Conservation (phyloP, 306 rosid species). For the Urtica urens region DNA sequence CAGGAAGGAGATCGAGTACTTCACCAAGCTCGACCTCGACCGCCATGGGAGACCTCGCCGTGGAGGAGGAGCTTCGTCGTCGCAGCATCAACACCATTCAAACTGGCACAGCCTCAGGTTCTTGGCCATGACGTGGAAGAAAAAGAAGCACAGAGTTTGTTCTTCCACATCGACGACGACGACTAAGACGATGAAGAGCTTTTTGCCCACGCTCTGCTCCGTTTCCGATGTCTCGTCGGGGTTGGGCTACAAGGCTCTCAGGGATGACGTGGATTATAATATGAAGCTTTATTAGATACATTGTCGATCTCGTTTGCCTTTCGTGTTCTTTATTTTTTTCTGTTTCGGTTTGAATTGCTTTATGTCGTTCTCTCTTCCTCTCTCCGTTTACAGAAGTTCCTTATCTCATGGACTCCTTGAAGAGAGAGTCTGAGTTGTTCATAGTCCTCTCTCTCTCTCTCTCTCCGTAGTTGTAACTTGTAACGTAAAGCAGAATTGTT, state of each 20-base stretch:
- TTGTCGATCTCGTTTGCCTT: background rate
- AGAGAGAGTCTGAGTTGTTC: background rate
- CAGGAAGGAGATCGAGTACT: slow-evolving; percentile 64
- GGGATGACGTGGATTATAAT: slow-evolving; percentile 31
- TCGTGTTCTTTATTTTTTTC: background rate
- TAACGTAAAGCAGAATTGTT: too few species aligned
- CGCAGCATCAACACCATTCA: slow-evolving; percentile 7
- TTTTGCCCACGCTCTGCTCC: slow-evolving; percentile 40
- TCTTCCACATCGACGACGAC: too few species aligned
- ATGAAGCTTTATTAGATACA: slow-evolving; percentile 20
- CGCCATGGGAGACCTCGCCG: slow-evolving; percentile 27
- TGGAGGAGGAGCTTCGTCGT: slow-evolving; percentile 22
- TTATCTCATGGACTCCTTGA: background rate
- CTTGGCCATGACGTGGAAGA: slow-evolving; percentile 45
- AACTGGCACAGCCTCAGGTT: slow-evolving; percentile 41
- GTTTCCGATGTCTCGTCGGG: slow-evolving; percentile 43
- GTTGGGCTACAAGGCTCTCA: slow-evolving; percentile 46
- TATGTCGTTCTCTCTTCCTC: background rate
- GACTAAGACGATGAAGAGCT: too few species aligned
- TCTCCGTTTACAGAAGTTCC: slow-evolving; percentile 1
- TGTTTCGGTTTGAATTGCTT: background rate
- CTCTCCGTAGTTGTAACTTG: too few species aligned
- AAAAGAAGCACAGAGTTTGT: slow-evolving; percentile 41
- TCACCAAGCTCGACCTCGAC: slow-evolving; percentile 55
- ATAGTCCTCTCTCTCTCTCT: background rate